Conservation (phyloP, 2,329 filamentous ascomycete genomes). For the Hortaea sp. region DNA sequence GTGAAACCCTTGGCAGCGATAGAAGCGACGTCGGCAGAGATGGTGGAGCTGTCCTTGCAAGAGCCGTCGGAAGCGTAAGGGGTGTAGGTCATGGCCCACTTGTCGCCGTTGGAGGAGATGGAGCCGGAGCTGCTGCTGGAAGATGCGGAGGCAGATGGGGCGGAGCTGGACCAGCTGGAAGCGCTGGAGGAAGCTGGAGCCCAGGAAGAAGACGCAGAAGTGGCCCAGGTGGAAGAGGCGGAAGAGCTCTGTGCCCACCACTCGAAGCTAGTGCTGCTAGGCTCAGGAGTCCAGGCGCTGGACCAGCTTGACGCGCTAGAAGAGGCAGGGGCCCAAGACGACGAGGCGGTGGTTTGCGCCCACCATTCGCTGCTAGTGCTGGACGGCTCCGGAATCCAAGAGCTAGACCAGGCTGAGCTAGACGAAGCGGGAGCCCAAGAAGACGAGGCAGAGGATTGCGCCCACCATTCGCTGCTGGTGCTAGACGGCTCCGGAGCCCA, state of each 20-base stretch:
- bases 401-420: not conserved
- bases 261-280: not conserved
- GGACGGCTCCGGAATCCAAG: too few relatives aligned
- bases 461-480: not conserved
- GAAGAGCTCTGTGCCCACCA: not conserved
- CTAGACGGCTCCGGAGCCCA: not conserved
- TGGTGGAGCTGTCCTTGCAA: conserved; percentile 33
- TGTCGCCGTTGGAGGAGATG: conserved; percentile 28
- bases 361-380: not conserved
- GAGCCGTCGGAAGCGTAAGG: conserved; percentile 33
- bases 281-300: too few relatives aligned
- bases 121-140: conserved; percentile 2
- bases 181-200: not conserved
- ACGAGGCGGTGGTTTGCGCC: not conserved
- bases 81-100: conserved; percentile 41
- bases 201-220: conserved; percentile 1
- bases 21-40: conserved; percentile 31
- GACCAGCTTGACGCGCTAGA: not conserved
- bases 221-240: not conserved
- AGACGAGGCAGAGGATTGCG: not conserved
- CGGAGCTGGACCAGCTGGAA: not conserved
- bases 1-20: conserved; percentile 46
- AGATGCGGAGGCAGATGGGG: not conserved
- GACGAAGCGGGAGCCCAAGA: not conserved
- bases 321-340: conserved; percentile 1